phyloP scores from a whole-genome alignment of 1,284 basidiomycete genomes.

The Puccinia triticina region DNA sequence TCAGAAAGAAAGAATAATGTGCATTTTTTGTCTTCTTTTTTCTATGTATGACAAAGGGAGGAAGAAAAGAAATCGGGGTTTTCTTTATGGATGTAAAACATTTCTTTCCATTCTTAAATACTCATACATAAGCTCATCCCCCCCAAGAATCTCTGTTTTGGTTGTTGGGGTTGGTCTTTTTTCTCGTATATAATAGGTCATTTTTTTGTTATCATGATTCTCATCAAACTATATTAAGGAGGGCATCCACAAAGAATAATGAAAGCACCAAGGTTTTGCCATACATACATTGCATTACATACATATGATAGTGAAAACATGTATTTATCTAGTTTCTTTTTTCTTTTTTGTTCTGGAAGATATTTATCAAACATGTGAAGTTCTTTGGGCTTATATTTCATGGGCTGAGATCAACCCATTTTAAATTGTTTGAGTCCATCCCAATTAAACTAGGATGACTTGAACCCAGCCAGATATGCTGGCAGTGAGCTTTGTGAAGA shows the following conservation, averaged over 20 bases:
- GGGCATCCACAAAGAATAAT: background rate
- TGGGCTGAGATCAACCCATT: no score
- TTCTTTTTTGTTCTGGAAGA: background rate
- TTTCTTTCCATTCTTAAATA: background rate
- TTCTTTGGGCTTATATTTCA: no score
- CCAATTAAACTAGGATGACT: no score
- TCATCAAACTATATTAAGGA: background rate
- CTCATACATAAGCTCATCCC: background rate
- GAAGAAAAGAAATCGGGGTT: background rate
- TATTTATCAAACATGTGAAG: no score
- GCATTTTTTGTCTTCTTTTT: background rate
- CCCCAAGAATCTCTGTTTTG: background rate
- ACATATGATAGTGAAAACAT: background rate
- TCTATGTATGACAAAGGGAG: background rate
- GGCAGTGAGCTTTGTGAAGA: no score
- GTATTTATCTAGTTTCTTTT: background rate
- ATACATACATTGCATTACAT: background rate
- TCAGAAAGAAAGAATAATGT: background rate
- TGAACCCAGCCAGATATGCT: no score
- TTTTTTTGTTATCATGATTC: background rate
- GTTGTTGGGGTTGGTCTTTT: no score
- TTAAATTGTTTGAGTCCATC: no score
- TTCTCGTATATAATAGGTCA: background rate
- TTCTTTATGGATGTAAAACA: conserved; percentile 33
- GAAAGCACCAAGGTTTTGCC: background rate